Conservation (phyloP, 768 basidiomycete genomes). For the Pleurotus citrinopileatus region DNA sequence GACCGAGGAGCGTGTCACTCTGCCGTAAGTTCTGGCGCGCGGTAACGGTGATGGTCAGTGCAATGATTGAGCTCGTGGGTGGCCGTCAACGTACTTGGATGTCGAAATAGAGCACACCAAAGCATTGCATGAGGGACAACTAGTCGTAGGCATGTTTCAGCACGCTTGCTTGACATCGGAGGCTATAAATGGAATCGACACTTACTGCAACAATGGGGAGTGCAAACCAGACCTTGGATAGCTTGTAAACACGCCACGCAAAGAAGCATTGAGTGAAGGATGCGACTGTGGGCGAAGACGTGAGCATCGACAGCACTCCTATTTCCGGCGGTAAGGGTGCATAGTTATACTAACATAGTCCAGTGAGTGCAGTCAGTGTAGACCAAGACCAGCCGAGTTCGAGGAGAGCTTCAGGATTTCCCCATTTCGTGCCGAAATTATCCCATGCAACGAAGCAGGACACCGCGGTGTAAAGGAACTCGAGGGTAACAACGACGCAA, state of each 20-base stretch:
- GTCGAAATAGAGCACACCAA: background rate
- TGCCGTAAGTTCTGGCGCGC: background rate
- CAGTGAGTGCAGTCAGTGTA: background rate
- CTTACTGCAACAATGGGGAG: background rate
- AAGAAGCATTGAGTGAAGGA: background rate
- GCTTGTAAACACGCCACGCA: background rate
- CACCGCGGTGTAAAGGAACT: background rate
- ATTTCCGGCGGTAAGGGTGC: too few relatives aligned
- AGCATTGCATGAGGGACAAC: background rate
- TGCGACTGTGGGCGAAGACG: background rate
- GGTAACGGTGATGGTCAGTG: background rate
- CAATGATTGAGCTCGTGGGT: too few relatives aligned
- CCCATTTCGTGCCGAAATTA: slow-evolving; percentile 1
- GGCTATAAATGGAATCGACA: too few relatives aligned
- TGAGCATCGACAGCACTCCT: background rate
- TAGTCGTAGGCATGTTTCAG: background rate
- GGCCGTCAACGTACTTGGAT: background rate
- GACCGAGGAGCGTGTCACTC: background rate
- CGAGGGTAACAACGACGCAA: background rate
- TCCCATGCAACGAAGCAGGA: background rate
- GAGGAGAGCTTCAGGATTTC: background rate
- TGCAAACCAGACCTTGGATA: background rate
- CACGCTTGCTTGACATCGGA: too few relatives aligned
- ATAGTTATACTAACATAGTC: background rate
- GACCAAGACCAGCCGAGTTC: background rate